Evolutionary conservation across 441 rosid genomes (phyloP), one percentile per base, ranked within the genome.

Genomic region (Gossypium schwendimanii): DNA sequence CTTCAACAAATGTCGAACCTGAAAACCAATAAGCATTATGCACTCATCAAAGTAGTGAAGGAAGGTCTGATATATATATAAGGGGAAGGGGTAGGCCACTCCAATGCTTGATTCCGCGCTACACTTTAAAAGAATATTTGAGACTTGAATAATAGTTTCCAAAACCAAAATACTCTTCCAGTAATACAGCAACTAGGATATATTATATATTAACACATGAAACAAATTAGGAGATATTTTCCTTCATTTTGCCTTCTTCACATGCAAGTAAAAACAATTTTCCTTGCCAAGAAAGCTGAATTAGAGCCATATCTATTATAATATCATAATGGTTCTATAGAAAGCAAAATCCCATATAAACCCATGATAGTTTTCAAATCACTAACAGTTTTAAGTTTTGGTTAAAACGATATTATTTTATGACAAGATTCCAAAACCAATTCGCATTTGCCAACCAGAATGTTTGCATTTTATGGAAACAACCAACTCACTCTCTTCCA

Each of bases 1-100:
- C 73, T 61, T 54, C 79, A 96, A 77, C 75, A 96, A 69, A 76
- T 79, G 33, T 73, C 74, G 72, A 73, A 89, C 94, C 98, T 96
- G 83, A 70, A 79, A 71, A 39, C 58, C 67, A 62, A 24, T 69
- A 72, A 65, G 71, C 47, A 26, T 26, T 50, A 67, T 67, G 14
- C 33, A 49, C 24, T 49, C 59, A n/a, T 49, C 70, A 67, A 67
- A 26, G 41, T 15, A 21, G 24, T 28, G 9, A 49, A 15, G 44
- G 44, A 26, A n/a, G 15, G 44, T 26, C 59, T 15, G 7, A 14
- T 14, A n/a, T n/a, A 24, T 49, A 63, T 33, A 33, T 26, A 63
- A 66, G 18, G 39, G 23, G 12, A 66, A 66, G 23, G 21, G 21
- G 6, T 0, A 3, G 20, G 20, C 57, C 49, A 49, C 39, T 49